A percentile compares a stretch with the other conserved stretches of the same genome.
phyloP scores from a whole-genome alignment of 1,284 basidiomycete genomes.

The Trichosporon asahii region DNA sequence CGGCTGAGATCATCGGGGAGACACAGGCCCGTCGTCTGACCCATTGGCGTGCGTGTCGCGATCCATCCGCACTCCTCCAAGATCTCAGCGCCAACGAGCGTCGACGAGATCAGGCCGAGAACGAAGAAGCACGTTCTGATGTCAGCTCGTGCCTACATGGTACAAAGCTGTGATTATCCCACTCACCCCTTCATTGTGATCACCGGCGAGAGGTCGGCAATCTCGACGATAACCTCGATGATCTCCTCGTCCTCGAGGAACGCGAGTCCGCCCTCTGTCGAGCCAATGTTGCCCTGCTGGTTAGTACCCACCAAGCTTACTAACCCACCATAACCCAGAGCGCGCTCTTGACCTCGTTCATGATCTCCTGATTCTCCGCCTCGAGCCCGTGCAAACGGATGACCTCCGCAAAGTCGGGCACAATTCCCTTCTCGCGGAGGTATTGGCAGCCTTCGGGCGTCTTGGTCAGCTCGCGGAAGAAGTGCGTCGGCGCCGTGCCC shows the following conservation, averaged over 20 bases:
- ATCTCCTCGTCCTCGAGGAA: constrained; percentile 94
- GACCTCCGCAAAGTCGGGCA: constrained; percentile 83
- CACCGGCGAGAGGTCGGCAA: constrained; percentile 82
- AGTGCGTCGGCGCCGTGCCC: constrained; percentile 85
- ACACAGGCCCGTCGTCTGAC: constrained; percentile 81
- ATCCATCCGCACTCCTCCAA: constrained; percentile 91
- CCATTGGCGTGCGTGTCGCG: constrained; percentile 80
- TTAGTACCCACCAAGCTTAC: background rate
- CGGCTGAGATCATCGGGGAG: constrained; percentile 76
- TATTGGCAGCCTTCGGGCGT: constrained; percentile 90
- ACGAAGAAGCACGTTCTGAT: constrained; percentile 92
- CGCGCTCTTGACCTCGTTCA: constrained; percentile 87
- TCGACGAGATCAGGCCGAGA: constrained; percentile 75
- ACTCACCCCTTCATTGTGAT: constrained; percentile 88
- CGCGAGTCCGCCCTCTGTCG: constrained; percentile 81
- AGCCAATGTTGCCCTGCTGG: constrained; percentile 86
- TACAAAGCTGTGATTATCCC: background rate
- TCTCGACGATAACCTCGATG: constrained; percentile 81
- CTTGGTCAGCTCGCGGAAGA: constrained; percentile 96
- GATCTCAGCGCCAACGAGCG: constrained; percentile 70
- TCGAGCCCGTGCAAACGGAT: constrained; percentile 84
- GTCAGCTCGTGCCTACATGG: background rate
- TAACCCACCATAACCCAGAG: constrained; percentile 87
- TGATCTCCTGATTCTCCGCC: constrained; percentile 73
- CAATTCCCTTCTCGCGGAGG: constrained; percentile 83